phyloP scores from a whole-genome alignment of 345 rosid genomes.

The Euphorbia tirucalli region DNA sequence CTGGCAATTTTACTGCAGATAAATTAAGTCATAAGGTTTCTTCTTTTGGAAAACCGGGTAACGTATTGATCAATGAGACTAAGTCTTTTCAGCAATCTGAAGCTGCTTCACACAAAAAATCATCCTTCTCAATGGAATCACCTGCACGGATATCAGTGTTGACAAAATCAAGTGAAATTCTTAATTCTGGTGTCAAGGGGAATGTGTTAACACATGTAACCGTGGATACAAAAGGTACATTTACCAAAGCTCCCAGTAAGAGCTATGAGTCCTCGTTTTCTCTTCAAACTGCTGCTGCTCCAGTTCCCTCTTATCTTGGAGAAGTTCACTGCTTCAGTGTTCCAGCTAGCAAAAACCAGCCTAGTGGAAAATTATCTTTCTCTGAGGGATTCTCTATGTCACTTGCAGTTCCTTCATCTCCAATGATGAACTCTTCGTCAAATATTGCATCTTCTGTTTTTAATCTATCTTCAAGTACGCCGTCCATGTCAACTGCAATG shows the following conservation, averaged over 20 bases:
- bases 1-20: conserved; percentile 29
- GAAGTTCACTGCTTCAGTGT: conserved; percentile 33
- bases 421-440: conserved; percentile 27
- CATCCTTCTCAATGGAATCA: conserved; percentile 23
- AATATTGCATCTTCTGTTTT: not conserved
- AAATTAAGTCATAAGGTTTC: conserved; percentile 24
- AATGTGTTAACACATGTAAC: conserved; percentile 26
- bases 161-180: conserved; percentile 33
- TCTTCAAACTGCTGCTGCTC: conserved; percentile 31
- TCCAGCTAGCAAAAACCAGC: conserved; percentile 34
- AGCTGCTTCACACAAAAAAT: conserved; percentile 29
- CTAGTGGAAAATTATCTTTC: conserved; percentile 36
- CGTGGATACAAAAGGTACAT: conserved; percentile 24
- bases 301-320: conserved; percentile 32
- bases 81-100: conserved; percentile 38
- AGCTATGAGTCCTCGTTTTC: conserved; percentile 32
- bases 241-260: conserved; percentile 29
- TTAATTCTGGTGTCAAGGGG: conserved; percentile 31
- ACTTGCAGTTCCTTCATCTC: conserved; percentile 40
- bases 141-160: conserved; percentile 27
- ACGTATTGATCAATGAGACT: conserved; percentile 30
- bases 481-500: conserved; percentile 11
- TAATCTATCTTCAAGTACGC: conserved; percentile 9
- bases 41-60: conserved; percentile 35
- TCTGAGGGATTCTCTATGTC: conserved; percentile 31